Base-by-base conservation (phyloP, 2,329 filamentous ascomycete species). In the Sphaerostilbella broomeana region DNA sequence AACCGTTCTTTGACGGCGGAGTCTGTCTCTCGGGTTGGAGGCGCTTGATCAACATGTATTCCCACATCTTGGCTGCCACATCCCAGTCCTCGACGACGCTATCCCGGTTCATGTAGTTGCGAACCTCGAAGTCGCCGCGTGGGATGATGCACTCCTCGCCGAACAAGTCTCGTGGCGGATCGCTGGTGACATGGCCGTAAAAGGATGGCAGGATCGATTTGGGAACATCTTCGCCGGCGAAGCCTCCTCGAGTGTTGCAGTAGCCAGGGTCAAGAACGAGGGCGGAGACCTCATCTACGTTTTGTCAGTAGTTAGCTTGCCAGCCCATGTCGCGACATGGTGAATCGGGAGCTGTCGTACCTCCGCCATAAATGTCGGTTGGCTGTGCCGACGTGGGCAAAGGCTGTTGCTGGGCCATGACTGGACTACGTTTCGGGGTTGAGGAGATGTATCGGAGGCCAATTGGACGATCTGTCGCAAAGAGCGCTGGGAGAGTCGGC, bases 21-120 rank as follows among this genome's bases (percentile, higher is more conserved):
- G 77, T 79, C 31, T 79, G 77, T 51, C 79, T 80, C 39, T 81
- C 72, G 42, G 86, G 86, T 36, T 92, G 94, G 50, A 98, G 73
- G 47, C 88, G 81, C 51, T 86, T 88, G 44, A 89, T 85, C 47
- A 98, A 84, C 54, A 88, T 81, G 63, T 94, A 83, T 62, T 97
- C 89, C 89, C 90, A 98, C 40, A 97, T 68, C 60, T 83, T 83
- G 44, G 85, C 76, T 19, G 89, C 90, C 34, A 82, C 81, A 49
- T 98, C 92, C 92, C 92, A 98, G 62, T 98, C 89, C 61, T 95
- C 86, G 33, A 98, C 92, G 35, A 89, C 77, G 55, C 86, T 87
- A 54, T 95, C 89, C 53, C 77, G 76, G 55, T 81, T 81, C 77
- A 95, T 94, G 50, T 94, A 92, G 65, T 95, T 97, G 63, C 83